These are phyloP conservation scores for Parastagonospora nodorum DNA, from an alignment of 2,329 filamentous ascomycete species.

Conservation along the genomic window DNA sequence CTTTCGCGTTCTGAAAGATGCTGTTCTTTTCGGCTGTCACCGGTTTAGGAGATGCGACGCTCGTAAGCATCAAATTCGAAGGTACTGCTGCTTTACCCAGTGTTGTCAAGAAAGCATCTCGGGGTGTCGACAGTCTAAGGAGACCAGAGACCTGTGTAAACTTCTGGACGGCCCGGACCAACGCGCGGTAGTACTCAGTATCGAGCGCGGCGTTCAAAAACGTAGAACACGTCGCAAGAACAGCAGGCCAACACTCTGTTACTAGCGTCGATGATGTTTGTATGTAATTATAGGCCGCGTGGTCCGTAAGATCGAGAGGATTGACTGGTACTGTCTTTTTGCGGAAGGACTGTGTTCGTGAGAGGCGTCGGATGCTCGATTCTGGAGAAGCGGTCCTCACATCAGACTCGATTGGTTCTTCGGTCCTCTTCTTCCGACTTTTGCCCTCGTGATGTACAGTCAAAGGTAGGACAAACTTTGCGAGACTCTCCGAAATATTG, in stretches of 20 bases:
- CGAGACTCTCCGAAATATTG: slow-evolving; percentile 86
- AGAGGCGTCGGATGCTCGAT: slow-evolving; percentile 44
- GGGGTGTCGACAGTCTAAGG: slow-evolving; percentile 79
- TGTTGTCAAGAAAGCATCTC: slow-evolving; percentile 94
- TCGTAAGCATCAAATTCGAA: slow-evolving; percentile 64
- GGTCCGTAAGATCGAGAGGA: slow-evolving; percentile 75
- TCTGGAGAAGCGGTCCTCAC: slow-evolving; percentile 30
- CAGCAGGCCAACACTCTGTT: slow-evolving; percentile 92
- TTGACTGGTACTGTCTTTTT: slow-evolving; percentile 82
- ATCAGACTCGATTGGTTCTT: slow-evolving; percentile 30
- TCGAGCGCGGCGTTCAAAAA: slow-evolving; percentile 92
- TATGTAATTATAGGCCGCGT: slow-evolving; percentile 73
- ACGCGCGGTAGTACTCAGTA: slow-evolving; percentile 87
- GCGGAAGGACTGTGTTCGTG: slow-evolving; percentile 70
- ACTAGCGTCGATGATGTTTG: slow-evolving; percentile 81
- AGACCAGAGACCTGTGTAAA: slow-evolving; percentile 94
- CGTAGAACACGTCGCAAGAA: slow-evolving; percentile 92
- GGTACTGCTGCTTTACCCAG: slow-evolving; percentile 92
- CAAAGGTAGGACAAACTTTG: slow-evolving; percentile 89
- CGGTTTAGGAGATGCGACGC: slow-evolving; percentile 39
- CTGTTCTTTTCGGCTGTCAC: slow-evolving; percentile 59
- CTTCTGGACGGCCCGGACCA: slow-evolving; percentile 92
- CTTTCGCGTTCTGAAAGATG: slow-evolving; percentile 73
- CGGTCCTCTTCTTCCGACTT: slow-evolving; percentile 45
- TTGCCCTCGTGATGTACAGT: slow-evolving; percentile 77